Evolutionary conservation across 2,329 filamentous ascomycete species (phyloP), one percentile per base, ranked within the genome.

Genomic region (Pseudofabraea citricarpa): DNA sequence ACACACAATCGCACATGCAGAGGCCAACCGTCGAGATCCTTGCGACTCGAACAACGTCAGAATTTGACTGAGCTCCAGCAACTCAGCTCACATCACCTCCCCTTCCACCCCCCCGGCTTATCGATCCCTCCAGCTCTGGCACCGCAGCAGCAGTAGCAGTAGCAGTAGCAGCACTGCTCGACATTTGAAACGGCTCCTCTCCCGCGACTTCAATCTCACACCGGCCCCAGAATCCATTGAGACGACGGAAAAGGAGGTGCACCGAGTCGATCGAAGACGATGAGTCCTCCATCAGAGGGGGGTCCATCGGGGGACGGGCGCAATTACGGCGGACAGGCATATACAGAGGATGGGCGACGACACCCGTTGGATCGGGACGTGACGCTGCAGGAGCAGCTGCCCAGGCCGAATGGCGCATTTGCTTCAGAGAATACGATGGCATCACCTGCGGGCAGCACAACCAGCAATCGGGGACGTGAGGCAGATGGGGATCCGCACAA

Each of bases 241-340:
- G 23, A 29, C 29, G 26, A 23, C 24, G 22, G n/a, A 36, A 54
- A 42, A 54, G 48, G 47, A 49, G 47, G 44, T 40, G 40, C 21
- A 35, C 26, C 23, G 29, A 33, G 36, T 18, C 31, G 15, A 46
- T 41, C 33, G n/a, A 16, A 24, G 24, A 57, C 44, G 47, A 61
- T 64, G 62, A 55, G 61, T 52, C 60, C 62, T 53, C 60, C 62
- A 45, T 56, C 60, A 38, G 62, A 65, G 56, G 58, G 59, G 51
- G 56, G 57, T 44, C 55, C 57, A 48, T 61, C 59, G 49, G 61
- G 52, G 15, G 55, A 58, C 36, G 52, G 50, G 22, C 47, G 47
- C 18, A 50, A 48, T 39, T 49, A 56, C 52, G 51, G 50, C 23
- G 46, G 46, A 18, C 40, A 48, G 23, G 16, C 42, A 42, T 46